Evolutionary conservation across 1,139 yeast genomes (phyloP).

Genomic region (Chernovozyma sophiae-reginae): DNA sequence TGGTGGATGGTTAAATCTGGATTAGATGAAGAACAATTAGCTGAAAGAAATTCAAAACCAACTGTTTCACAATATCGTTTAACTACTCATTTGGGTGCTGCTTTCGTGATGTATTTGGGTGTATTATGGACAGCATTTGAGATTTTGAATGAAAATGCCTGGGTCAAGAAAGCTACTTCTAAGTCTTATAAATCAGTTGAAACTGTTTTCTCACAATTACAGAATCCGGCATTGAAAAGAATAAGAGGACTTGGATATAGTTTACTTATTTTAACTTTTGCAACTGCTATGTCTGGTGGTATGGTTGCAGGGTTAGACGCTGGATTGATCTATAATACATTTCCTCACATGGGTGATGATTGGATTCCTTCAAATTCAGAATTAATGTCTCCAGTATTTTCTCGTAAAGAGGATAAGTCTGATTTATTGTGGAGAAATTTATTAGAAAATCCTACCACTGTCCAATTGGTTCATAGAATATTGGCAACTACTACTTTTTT

Average conservation of each 20-base stretch:
- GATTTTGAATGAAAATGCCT: conserved; percentile 69
- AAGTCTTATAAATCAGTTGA: conserved; percentile 55
- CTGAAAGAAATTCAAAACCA: conserved; percentile 82
- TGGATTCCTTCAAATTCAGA: conserved; percentile 70
- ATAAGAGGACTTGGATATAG: conserved; percentile 54
- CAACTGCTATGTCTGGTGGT: conserved; percentile 96
- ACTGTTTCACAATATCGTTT: conserved; percentile 94
- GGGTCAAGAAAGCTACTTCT: conserved; percentile 33
- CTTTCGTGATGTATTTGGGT: conserved; percentile 81
- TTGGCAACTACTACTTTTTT: conserved; percentile 80
- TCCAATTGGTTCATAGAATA: conserved; percentile 85
- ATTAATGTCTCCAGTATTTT: conserved; percentile 69
- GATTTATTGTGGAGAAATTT: conserved; percentile 90
- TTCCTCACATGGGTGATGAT: conserved; percentile 93
- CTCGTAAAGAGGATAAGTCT: conserved; percentile 61
- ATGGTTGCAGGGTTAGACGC: conserved; percentile 99
- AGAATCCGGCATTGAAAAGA: conserved; percentile 50
- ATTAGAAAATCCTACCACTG: conserved; percentile 94
- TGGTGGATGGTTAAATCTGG: conserved; percentile 99
- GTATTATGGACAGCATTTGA: conserved; percentile 90
- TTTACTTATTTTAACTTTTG: conserved; percentile 64
- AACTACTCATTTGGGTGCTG: conserved; percentile 93
- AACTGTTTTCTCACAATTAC: conserved; percentile 47
- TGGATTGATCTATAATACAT: conserved; percentile 90
- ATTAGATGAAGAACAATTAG: conserved; percentile 73